Evolutionary conservation across 768 basidiomycete genomes (phyloP), one percentile per base, ranked within the genome.

Genomic region (Rhodocollybia butyracea): DNA sequence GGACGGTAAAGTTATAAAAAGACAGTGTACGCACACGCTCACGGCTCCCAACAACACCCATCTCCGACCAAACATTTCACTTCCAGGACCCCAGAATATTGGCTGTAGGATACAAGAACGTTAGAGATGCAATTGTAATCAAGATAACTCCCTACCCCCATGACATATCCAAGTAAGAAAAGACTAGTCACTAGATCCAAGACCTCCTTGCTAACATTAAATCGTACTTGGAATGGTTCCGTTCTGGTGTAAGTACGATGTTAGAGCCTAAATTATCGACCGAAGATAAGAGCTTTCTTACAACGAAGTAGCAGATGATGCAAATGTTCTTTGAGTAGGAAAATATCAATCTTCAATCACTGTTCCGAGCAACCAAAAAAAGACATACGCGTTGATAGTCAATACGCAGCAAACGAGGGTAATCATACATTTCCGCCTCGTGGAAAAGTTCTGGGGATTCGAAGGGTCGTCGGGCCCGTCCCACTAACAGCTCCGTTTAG

Each of bases 41-140:
- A 85, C 81, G 1, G 84, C 70, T n/a, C 78, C 42, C 22, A 78
- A 51, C 62, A 85, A 80, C 29, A 84, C 70, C 3, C 77, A 75
- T 46, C 75, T 72, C 5, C 85, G 72, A 10, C 84, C 86, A 31
- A 77, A 65, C 6, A 85, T 72, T 64, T 88, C 85, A 39, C 80
- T 81, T 5, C 83, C 76, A 4, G 84, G 83, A 1, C 84, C 84
- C 81, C 81, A 86, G 39, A 82, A 68, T 2, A 79, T 60, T 13
- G 83, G 82, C 73, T 78, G 58, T 17, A 11, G 24, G 41, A 56
- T n/a, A n/a, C 2, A 45, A 24, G 21, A n/a, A 12, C n/a, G 17
- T 34, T 29, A 8, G 38, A 34, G 21, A 46, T 13, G 2, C 51
- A 19, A 5, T 31, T 22, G 51, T 11, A 19, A 30, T 27, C 47